Percentiles rank a stretch among this genome's conserved stretches.
Conservation (phyloP, 2,329 filamentous ascomycete genomes). For the Mollisiaceae sp. region DNA sequence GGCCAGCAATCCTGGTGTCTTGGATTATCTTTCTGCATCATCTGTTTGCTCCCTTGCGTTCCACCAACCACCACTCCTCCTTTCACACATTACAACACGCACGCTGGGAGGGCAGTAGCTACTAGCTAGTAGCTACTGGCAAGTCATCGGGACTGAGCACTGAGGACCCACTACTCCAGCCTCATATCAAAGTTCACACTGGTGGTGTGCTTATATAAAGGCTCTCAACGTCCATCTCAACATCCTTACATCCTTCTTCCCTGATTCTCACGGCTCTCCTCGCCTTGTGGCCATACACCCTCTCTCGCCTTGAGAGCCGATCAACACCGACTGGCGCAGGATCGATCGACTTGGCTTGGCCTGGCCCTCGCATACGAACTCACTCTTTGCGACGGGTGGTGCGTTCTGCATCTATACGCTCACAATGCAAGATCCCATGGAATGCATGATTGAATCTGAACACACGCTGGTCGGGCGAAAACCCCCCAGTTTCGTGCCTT, state of each 20-base stretch:
- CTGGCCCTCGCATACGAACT: background rate
- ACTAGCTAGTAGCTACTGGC: no score
- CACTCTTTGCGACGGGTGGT: conserved; percentile 1
- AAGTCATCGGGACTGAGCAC: background rate
- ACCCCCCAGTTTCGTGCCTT: conserved; percentile 10
- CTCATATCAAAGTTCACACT: no score
- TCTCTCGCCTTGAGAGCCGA: conserved; percentile 5
- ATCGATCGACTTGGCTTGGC: background rate
- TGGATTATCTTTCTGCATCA: no score
- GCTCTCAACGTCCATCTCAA: background rate
- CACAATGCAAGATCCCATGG: conserved; percentile 10
- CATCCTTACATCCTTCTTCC: no score
- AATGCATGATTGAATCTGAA: conserved; percentile 8
- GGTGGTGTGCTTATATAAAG: conserved; percentile 1
- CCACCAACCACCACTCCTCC: background rate
- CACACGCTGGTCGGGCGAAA: conserved; percentile 11
- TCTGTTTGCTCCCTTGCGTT: background rate
- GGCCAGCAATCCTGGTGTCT: no score
- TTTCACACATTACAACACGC: background rate
- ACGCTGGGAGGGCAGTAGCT: background rate
- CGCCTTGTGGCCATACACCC: background rate
- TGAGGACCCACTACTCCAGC: background rate
- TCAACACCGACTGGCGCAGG: background rate
- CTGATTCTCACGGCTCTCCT: background rate
- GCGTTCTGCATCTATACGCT: conserved; percentile 7